Evolutionary conservation across 805 yeast genomes (phyloP), one percentile per base, ranked within the genome.

Genomic region (Saccharomycopsis microspora): DNA sequence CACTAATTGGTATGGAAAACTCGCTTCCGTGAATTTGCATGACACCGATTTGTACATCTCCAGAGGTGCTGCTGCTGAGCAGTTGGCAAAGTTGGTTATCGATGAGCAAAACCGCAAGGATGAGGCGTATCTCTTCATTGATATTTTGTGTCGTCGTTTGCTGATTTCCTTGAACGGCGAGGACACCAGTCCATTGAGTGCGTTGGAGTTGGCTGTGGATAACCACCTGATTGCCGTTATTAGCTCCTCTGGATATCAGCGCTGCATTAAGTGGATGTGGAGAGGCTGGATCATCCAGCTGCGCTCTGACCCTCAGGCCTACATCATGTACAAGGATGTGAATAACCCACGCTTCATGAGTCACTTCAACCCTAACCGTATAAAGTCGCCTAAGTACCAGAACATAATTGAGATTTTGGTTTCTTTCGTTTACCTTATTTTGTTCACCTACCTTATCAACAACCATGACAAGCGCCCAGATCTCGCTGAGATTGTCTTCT

Each of bases 191-290:
- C 89, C 94, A 0, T 63, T 72, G 11, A 82, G 76, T 63, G 95
- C 87, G 0, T 64, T 87, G 54, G 96, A 87, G 60, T 61, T 86
- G 57, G 95, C 95, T 0, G 86, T 85, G 32, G 96, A 87, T 58
- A 76, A 80, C 76, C 95, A 87, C 56, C 75, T 83, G 6, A 80
- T 89, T 5, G 70, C 72, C 19, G 80, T 86, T 19, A 84, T 87
- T 55, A 80, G 86, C 3, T 76, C 93, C 0, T 66, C 82, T 5
- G 96, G 95, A 0, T 87, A 77, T 61, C 95, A 87, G 62, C 67
- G 95, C 46, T 85, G 95, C 64, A 74, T 86, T 57, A 78, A 82
- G 55, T 87, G 95, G 94, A 63, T 87, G 44, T 87, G 96, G 96
- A 69, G 89, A 49, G 96, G 96, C 32, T 85, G 95, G 95, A 84